These are phyloP conservation scores for Capsicum baccatum DNA, from an alignment of 257 asterid genomes.

Conservation along the genomic window DNA sequence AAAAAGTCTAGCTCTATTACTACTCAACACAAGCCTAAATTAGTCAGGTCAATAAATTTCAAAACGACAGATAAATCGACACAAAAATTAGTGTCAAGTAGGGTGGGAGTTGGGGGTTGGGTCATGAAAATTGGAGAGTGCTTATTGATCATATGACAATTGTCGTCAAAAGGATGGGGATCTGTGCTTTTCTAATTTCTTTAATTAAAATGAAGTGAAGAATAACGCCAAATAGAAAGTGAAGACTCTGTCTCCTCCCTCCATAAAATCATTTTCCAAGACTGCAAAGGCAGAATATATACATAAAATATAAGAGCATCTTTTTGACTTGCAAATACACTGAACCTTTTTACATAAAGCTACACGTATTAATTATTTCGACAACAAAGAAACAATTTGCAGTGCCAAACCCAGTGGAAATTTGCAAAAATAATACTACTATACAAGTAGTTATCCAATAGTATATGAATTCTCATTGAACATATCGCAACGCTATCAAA, in stretches of 20 bases:
- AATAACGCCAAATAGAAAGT: neutral
- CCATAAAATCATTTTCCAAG: conserved; percentile 9
- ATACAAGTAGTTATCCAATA: neutral
- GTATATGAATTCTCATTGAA: neutral
- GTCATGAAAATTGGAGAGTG: too few species aligned
- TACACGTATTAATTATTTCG: neutral
- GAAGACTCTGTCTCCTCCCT: neutral
- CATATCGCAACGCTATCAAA: neutral
- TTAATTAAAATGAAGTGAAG: too few species aligned
- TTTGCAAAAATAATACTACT: neutral
- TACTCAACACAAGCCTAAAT: neutral
- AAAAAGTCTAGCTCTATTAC: too few species aligned
- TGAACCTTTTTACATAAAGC: neutral
- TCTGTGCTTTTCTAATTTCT: neutral
- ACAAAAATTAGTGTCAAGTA: too few species aligned
- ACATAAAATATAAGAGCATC: conserved; percentile 21
- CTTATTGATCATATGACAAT: neutral
- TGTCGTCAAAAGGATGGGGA: neutral
- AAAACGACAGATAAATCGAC: neutral
- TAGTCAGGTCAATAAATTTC: neutral
- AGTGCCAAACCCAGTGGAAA: neutral
- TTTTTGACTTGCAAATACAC: conserved; percentile 39
- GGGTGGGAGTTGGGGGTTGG: too few species aligned
- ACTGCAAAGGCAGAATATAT: neutral
- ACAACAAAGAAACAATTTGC: neutral